Evolutionary conservation across 179 eudicot genomes (phyloP), one percentile per base, ranked within the genome.

Genomic region (Beta lomatogona): DNA sequence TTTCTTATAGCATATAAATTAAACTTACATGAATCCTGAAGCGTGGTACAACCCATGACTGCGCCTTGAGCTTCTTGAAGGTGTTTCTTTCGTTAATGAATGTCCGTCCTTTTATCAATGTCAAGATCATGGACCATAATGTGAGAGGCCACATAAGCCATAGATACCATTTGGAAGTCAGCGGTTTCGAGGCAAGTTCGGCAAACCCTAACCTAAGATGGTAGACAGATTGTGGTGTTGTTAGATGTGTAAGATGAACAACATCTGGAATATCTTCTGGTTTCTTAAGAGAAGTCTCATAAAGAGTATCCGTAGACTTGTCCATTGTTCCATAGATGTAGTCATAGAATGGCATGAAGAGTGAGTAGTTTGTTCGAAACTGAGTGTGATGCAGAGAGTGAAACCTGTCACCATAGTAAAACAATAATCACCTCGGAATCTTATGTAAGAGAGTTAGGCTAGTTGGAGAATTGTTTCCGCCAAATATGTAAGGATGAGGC

Each of bases 301-400:
- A 87, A 9, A 94, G 70, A 3, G 89, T 81, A 45, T 93, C 92
- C 0, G 93, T 28, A 0, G 97, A 86, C 68, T 83, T 84, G 86
- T 94, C 98, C 89, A 87, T 79, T 5, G 98, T 94, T 4, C 92
- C 94, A 15, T 94, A 93, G 9, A 94, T 75, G 81, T 93, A 94
- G 80, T 94, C 98, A 48, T 94, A 94, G 44, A 94, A 82, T 5
- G 98, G 98, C 98, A 94, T 90, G 91, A 93, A 94, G 7, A 94
- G 82, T 15, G 91, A 91, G 84, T 92, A 93, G 73, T 94, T 94
- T 60, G 97, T 94, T 66, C 96, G 79, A 25, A 94, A 94, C 71
- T 92, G 97, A 14, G 97, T 94, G 88, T 94, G 98, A 69, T 94
- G 98, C 46, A 94, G 86, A 21, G 98, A 93, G 83, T 94, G 98